These are phyloP conservation scores for Colletotrichum musae DNA, from an alignment of 2,329 filamentous ascomycete species.

Conservation along the genomic window DNA sequence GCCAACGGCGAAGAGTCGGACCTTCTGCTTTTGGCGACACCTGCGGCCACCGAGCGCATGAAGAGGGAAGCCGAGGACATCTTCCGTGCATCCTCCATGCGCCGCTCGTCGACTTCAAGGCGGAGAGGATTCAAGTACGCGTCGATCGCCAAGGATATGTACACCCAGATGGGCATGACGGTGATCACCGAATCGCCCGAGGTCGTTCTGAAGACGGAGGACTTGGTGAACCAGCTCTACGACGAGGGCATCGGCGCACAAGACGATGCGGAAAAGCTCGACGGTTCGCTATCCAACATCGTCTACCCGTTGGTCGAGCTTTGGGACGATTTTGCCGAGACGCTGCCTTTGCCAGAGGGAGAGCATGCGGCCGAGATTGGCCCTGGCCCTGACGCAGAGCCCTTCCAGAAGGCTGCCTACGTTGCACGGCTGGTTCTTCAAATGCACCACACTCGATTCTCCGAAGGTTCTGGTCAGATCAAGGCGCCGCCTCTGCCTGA, in stretches of 20 bases:
- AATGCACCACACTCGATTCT: constrained; percentile 78
- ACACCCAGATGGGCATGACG: constrained; percentile 71
- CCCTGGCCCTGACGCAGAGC: constrained; percentile 71
- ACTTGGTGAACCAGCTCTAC: constrained; percentile 76
- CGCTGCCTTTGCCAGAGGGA: constrained; percentile 62
- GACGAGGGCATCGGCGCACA: constrained; percentile 70
- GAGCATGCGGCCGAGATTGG: constrained; percentile 75
- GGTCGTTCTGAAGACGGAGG: constrained; percentile 83
- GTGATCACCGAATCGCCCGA: constrained; percentile 77
- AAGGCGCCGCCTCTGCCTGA: constrained; percentile 76
- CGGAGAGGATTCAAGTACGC: constrained; percentile 76
- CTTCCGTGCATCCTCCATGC: constrained; percentile 66
- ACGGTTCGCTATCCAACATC: constrained; percentile 69
- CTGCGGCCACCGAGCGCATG: constrained; percentile 67
- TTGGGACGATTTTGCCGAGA: constrained; percentile 69
- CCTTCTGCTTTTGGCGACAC: constrained; percentile 69
- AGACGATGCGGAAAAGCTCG: constrained; percentile 70
- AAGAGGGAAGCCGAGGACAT: constrained; percentile 70
- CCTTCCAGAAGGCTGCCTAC: constrained; percentile 83
- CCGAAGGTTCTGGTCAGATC: constrained; percentile 51
- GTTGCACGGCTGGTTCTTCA: constrained; percentile 84
- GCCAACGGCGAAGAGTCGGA: constrained; percentile 59
- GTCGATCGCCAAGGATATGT: constrained; percentile 79
- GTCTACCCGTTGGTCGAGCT: constrained; percentile 66
- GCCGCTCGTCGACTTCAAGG: constrained; percentile 56